Conservation (phyloP, 106 monocot species). For the Triglochin maritima region DNA sequence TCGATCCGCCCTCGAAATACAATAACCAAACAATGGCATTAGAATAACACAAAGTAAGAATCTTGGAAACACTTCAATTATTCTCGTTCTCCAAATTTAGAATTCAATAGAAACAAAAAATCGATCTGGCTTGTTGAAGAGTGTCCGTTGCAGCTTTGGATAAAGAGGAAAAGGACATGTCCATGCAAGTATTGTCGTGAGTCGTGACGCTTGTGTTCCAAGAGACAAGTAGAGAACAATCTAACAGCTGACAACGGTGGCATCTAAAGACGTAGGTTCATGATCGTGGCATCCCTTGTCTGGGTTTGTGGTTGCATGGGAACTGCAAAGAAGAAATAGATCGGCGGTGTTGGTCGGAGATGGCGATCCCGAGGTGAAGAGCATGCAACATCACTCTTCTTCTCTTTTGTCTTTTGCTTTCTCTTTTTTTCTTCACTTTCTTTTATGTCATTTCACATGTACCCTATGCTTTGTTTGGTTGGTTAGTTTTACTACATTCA, state of each 20-base stretch:
- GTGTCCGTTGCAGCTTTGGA: constrained; percentile 4
- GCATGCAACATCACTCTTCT: background rate
- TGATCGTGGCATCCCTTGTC: no score
- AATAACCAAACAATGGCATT: no score
- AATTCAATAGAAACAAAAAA: background rate
- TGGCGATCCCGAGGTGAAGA: background rate
- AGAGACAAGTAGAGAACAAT: no score
- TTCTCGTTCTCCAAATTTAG: background rate
- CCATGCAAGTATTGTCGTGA: no score
- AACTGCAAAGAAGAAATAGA: background rate
- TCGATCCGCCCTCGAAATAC: no score
- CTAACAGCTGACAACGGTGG: no score
- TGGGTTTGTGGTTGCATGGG: background rate
- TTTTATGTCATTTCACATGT: background rate
- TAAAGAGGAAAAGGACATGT: background rate
- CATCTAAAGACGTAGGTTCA: no score
- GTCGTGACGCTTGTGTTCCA: no score
- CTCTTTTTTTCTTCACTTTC: background rate
- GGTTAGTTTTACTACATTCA: no score
- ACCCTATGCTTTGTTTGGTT: no score
- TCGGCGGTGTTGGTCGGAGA: background rate
- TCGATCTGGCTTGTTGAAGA: background rate
- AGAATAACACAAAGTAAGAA: no score
- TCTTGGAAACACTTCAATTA: no score
- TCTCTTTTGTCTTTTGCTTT: background rate